phyloP scores from a whole-genome alignment of 805 yeast genomes.

The Saitoella complicata region DNA sequence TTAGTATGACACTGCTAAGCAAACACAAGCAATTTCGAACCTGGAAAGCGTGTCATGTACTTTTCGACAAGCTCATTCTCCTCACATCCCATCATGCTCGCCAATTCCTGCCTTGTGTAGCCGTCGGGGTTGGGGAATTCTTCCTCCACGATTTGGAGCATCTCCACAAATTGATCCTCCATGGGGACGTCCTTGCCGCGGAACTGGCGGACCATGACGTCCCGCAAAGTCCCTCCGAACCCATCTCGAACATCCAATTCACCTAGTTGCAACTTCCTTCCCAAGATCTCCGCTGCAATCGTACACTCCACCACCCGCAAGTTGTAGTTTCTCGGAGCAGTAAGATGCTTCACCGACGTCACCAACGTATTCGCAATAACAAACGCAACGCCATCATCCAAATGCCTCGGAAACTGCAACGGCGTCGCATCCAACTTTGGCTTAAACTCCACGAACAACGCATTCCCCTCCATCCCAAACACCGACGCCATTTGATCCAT shows the following conservation, averaged over 20 bases:
- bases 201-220: conserved; percentile 31
- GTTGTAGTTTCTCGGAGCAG: conserved; percentile 55
- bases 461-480: conserved; percentile 43
- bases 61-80: conserved; percentile 28
- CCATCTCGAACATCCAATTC: conserved; percentile 25
- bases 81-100: conserved; percentile 27
- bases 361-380: conserved; percentile 49
- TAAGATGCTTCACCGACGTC: conserved; percentile 47
- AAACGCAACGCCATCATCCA: conserved; percentile 31
- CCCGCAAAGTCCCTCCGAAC: conserved; percentile 42
- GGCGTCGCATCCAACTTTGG: conserved; percentile 43
- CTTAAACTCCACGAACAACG: conserved; percentile 42
- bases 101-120: conserved; percentile 34
- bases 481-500: conserved; percentile 65
- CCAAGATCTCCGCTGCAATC: conserved; percentile 46
- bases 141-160: conserved; percentile 31
- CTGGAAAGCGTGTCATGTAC: conserved; percentile 36
- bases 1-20: neutral
- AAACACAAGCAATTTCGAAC: neutral
- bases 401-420: conserved; percentile 25
- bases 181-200: conserved; percentile 29
- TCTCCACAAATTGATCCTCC: conserved; percentile 24
- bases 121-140: conserved; percentile 30
- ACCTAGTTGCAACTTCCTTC: conserved; percentile 33
- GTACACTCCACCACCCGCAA: conserved; percentile 58